Evolutionary conservation across 2,329 filamentous ascomycete species (phyloP).

Genomic region (Aspergillus neoniger): DNA sequence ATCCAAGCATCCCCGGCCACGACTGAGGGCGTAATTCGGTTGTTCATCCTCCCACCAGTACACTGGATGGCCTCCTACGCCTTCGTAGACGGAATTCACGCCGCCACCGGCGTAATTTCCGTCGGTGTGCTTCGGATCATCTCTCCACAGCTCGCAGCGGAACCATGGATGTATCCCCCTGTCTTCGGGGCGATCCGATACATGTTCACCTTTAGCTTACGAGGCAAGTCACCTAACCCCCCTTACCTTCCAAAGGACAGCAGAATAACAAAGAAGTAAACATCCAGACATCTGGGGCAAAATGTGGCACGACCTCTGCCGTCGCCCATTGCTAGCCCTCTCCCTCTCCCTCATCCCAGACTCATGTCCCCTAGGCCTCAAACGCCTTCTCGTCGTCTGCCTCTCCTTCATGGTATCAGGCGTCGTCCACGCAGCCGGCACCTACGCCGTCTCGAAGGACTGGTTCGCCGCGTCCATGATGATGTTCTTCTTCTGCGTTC

Average conservation of each 20-base stretch:
- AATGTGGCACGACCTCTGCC: slow-evolving; percentile 23
- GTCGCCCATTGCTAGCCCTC: slow-evolving; percentile 15
- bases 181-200: slow-evolving; percentile 17
- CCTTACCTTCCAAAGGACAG: neutral
- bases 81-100: slow-evolving; percentile 19
- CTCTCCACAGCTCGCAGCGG: slow-evolving; percentile 5
- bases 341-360: slow-evolving; percentile 12
- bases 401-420: slow-evolving; percentile 20
- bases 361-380: neutral
- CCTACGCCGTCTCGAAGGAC: slow-evolving; percentile 16
- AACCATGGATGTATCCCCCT: slow-evolving; percentile 23
- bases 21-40: slow-evolving; percentile 6
- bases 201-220: slow-evolving; percentile 14
- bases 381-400: slow-evolving; percentile 9
- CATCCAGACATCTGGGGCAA: slow-evolving; percentile 22
- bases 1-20: slow-evolving; percentile 1
- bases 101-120: slow-evolving; percentile 7
- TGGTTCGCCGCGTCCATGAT: slow-evolving; percentile 15
- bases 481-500: slow-evolving; percentile 19
- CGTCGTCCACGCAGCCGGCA: slow-evolving; percentile 14
- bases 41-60: slow-evolving; percentile 14
- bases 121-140: slow-evolving; percentile 10
- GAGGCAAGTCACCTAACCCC: slow-evolving; percentile 9
- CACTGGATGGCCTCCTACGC: slow-evolving; percentile 20
- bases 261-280: neutral